Percentiles rank a stretch among this genome's conserved stretches.
phyloP scores from a whole-genome alignment of 2,329 filamentous ascomycete species.

The Lomentospora prolificans region DNA sequence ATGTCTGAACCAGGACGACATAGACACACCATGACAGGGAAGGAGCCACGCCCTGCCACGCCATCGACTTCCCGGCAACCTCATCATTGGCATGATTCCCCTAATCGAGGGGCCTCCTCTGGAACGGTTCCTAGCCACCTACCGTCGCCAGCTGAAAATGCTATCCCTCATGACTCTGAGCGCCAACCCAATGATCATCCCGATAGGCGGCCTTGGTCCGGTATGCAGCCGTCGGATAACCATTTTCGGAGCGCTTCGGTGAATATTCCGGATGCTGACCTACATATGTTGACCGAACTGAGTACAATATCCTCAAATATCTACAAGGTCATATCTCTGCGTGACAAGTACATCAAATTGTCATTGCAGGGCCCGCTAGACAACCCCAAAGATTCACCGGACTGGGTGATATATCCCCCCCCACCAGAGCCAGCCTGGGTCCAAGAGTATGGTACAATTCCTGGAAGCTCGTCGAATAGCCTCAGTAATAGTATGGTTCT shows the following conservation, averaged over 20 bases:
- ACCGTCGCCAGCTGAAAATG: background rate
- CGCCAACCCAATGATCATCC: background rate
- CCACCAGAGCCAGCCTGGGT: constrained; percentile 89
- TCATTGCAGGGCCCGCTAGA: constrained; percentile 75
- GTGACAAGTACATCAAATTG: constrained; percentile 78
- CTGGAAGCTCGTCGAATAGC: constrained; percentile 28
- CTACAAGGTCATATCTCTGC: constrained; percentile 75
- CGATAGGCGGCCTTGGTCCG: background rate
- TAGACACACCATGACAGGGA: background rate
- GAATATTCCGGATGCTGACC: constrained; percentile 59
- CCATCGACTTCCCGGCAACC: background rate
- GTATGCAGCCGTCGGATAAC: background rate
- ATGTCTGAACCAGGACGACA: background rate
- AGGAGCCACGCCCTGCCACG: background rate
- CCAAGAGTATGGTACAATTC: constrained; percentile 32
- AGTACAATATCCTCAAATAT: constrained; percentile 83
- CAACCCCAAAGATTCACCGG: constrained; percentile 76
- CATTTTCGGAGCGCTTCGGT: background rate
- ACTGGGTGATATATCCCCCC: constrained; percentile 83
- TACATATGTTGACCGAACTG: constrained; percentile 74
- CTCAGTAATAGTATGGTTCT: constrained; percentile 36
- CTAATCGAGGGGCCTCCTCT: background rate
- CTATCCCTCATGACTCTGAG: background rate
- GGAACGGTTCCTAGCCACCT: background rate
- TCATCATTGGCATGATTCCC: background rate